Evolutionary conservation across 1,284 basidiomycete species (phyloP), one percentile per base, ranked within the genome.

Genomic region (Malassezia slooffiae): DNA sequence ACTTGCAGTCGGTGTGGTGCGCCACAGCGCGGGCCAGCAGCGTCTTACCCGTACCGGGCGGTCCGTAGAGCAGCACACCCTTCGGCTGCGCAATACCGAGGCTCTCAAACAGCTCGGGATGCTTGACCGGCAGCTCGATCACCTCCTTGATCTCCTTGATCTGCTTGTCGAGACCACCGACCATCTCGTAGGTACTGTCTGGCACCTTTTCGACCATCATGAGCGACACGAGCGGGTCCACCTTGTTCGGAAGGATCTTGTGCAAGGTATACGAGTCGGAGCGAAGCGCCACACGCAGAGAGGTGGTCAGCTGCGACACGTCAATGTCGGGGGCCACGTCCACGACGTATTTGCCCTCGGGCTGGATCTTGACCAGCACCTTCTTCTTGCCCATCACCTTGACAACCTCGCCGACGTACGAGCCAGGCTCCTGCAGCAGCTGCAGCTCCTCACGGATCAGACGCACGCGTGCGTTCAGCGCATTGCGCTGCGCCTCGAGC

Each of bases 131-230:
- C 26, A 96, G 74, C 72, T 96, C 91, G 71, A 97, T 96, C 62
- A 96, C 91, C 72, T 97, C 91, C 71, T 96, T 96, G 71, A 97
- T 95, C 73, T 96, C 91, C 72, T 96, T 95, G 71, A 97, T 97
- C 70, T 96, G 91, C 71, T 77, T 87, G 76, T 97, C 91, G 50
- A 97, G 78, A 67, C 91, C 91, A 38, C 91, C 91, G 56, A 97
- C 91, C 89, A 96, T 95, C 73, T 97, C 91, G 73, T 97, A 97
- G 27, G 91, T 97, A 70, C 84, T 88, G 71, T 97, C 91, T 0
- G 91, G 91, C 0, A 96, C 91, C 72, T 97, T 97, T 74, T 97
- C 91, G n/a, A 96, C 91, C 91, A 96, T 95, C 93, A 97, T 69
- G 35, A 69, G 57, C 26, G 63, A 67, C 22, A 69, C 66, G 27